phyloP scores from a whole-genome alignment of 768 basidiomycete species.

The Lepiota brunneoincarnata region DNA sequence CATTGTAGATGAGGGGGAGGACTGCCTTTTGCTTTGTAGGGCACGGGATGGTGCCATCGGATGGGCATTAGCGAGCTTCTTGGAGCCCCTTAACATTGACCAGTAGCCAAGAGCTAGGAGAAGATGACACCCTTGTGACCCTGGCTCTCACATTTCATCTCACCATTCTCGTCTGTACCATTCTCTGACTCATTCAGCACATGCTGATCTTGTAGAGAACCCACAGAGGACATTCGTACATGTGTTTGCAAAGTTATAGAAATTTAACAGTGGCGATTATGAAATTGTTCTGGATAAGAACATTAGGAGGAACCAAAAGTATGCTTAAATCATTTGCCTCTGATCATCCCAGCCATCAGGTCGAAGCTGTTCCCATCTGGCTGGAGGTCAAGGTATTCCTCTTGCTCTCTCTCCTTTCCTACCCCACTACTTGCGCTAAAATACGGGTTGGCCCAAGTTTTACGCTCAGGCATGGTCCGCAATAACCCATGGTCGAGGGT shows the following conservation, averaged over 20 bases:
- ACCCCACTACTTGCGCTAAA: constrained; percentile 2
- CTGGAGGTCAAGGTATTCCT: constrained; percentile 82
- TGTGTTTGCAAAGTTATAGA: no score
- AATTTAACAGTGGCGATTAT: no score
- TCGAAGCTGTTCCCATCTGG: constrained; percentile 98
- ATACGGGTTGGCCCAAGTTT: constrained; percentile 20
- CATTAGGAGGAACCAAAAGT: no score
- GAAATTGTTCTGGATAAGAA: no score
- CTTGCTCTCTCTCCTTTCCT: constrained; percentile 20
- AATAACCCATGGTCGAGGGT: constrained; percentile 86
- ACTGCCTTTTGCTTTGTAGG: constrained; percentile 74
- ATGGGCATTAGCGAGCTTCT: constrained; percentile 82
- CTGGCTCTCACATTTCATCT: no score
- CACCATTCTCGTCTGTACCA: background rate
- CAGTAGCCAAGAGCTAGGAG: background rate
- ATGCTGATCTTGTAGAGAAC: background rate
- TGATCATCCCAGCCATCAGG: constrained; percentile 86
- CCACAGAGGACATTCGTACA: no score
- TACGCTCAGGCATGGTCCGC: constrained; percentile 68
- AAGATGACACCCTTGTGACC: background rate
- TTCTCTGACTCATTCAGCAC: background rate
- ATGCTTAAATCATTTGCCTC: constrained; percentile 28
- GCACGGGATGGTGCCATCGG: constrained; percentile 56
- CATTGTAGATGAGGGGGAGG: constrained; percentile 74
- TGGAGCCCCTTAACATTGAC: constrained; percentile 50